These are phyloP conservation scores for Colletotrichum gloeosporioides DNA, from an alignment of 2,329 filamentous ascomycete genomes.

Conservation along the genomic window DNA sequence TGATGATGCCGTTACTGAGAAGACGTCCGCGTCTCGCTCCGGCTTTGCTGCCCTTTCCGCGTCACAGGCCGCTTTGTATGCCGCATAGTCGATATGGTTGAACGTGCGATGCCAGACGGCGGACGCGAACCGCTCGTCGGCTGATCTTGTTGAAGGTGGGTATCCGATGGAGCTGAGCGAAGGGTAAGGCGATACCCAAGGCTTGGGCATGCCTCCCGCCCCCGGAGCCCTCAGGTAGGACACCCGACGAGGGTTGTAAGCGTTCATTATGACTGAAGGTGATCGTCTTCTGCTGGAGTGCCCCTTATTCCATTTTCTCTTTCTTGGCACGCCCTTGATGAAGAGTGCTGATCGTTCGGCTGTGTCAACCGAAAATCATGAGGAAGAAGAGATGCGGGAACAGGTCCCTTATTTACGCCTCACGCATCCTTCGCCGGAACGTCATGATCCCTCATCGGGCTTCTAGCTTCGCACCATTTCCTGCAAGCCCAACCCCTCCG, in stretches of 20 bases:
- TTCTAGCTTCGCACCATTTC: background rate
- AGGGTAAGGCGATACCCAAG: constrained; percentile 7
- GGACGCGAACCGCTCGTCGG: constrained; percentile 7
- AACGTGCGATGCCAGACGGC: constrained; percentile 13
- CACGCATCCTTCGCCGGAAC: background rate
- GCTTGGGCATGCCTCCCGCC: background rate
- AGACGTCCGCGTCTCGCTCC: background rate
- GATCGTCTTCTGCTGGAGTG: background rate
- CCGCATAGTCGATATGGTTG: constrained; percentile 17
- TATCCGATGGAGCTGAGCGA: constrained; percentile 17
- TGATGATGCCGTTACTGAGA: background rate
- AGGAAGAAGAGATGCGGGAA: background rate
- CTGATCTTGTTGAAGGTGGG: background rate
- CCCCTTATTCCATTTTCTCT: background rate
- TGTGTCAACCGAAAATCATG: rapidly evolving
- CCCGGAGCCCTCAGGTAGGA: constrained; percentile 10
- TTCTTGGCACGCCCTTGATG: background rate
- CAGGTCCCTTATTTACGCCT: constrained; percentile 18
- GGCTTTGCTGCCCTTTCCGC: constrained; percentile 9
- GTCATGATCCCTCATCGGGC: background rate
- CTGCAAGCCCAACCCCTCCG: constrained; percentile 4
- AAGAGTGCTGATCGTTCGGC: background rate
- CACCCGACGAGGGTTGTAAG: constrained; percentile 20
- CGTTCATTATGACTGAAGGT: constrained; percentile 10
- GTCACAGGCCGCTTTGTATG: constrained; percentile 16